Conservation (phyloP, 768 basidiomycete genomes). For the Podaxis rugospora region DNA sequence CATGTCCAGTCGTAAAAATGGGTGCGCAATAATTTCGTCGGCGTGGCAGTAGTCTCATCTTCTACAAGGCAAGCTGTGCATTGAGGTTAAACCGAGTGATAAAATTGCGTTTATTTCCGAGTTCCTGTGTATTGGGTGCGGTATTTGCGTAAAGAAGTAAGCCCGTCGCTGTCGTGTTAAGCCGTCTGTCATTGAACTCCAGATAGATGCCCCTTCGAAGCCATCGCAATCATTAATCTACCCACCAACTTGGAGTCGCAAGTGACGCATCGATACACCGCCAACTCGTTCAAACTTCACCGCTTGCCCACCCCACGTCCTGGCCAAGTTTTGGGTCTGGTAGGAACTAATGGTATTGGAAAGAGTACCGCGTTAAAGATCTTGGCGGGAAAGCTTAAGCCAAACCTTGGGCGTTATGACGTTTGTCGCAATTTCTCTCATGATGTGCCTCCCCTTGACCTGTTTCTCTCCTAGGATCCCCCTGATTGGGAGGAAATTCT, state of each 20-base stretch:
- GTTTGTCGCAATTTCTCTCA: constrained; percentile 37
- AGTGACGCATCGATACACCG: constrained; percentile 97
- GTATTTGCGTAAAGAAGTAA: constrained; percentile 99
- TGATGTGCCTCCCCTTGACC: background rate
- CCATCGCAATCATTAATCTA: constrained; percentile 97
- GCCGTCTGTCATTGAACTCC: background rate
- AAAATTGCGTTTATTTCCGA: constrained; percentile 99
- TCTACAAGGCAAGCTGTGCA: constrained; percentile 85
- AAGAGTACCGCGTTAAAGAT: constrained; percentile 98
- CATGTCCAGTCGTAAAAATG: constrained; percentile 97
- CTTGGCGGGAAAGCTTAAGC: constrained; percentile 94
- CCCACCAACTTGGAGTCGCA: constrained; percentile 95
- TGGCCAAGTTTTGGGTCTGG: constrained; percentile 97
- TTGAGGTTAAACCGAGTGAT: constrained; percentile 93
- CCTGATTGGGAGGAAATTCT: constrained; percentile 99
- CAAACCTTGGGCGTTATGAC: constrained; percentile 95
- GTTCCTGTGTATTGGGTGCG: constrained; percentile 98
- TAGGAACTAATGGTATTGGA: constrained; percentile 99
- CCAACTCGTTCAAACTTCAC: constrained; percentile 98
- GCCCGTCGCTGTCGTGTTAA: constrained; percentile 20
- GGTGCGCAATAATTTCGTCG: constrained; percentile 40
- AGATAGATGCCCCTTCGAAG: constrained; percentile 94
- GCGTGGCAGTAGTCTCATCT: constrained; percentile 5
- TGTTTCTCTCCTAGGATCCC: constrained; percentile 60
- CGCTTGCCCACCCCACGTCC: constrained; percentile 95